Conservation (phyloP, 164 flowering plant species). For the Tinospora cordifolia region DNA sequence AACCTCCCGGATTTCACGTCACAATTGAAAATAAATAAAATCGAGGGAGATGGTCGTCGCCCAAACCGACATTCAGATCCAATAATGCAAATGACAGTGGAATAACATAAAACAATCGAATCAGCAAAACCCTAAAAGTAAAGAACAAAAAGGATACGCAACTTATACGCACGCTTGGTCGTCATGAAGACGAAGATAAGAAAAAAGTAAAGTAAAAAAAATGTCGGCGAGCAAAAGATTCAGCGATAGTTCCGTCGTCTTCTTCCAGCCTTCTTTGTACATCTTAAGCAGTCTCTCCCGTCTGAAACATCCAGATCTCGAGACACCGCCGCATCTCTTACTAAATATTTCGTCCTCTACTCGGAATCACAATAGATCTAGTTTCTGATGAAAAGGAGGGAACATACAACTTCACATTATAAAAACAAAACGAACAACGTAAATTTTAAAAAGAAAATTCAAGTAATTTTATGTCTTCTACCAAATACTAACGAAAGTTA, state of each 20-base stretch:
- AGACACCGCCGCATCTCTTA: constrained; percentile 10
- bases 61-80: neutral
- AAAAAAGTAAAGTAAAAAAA: neutral
- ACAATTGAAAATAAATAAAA: neutral
- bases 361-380: neutral
- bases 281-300: constrained; percentile 4
- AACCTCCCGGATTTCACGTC: too few species aligned
- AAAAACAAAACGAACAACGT: too few species aligned
- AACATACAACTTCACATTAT: neutral
- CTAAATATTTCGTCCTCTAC: neutral
- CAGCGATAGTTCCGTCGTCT: constrained; percentile 4
- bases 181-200: constrained; percentile 32
- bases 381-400: neutral
- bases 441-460: too few species aligned
- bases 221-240: neutral
- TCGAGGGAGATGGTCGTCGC: neutral
- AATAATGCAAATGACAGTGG: neutral
- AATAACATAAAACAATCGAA: neutral
- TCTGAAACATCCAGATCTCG: constrained; percentile 14
- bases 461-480: neutral
- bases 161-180: constrained; percentile 80
- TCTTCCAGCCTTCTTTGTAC: neutral
- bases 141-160: constrained; percentile 73
- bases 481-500: neutral
- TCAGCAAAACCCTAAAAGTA: constrained; percentile 1